These are phyloP conservation scores for Trichodelitschia bisporula DNA, from an alignment of 495 filamentous ascomycete species.

Conservation along the genomic window DNA sequence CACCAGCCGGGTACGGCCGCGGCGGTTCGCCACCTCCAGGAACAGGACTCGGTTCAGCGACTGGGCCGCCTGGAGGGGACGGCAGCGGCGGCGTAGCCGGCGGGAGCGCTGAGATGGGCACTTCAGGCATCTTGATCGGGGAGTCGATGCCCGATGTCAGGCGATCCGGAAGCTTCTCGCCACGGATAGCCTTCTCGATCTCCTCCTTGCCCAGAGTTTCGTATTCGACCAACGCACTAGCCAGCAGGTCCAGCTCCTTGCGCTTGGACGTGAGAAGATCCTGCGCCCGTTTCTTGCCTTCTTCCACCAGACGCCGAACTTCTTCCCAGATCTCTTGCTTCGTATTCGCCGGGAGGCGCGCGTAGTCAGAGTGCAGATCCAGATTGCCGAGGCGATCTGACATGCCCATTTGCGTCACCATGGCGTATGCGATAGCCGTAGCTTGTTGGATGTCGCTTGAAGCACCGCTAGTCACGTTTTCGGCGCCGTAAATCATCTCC, in stretches of 20 bases:
- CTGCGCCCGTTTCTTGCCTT: constrained; percentile 47
- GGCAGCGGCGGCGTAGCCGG: too few species aligned
- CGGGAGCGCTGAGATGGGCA: too few species aligned
- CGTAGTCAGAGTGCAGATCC: constrained; percentile 55
- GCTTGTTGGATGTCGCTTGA: constrained; percentile 46
- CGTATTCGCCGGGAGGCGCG: constrained; percentile 60
- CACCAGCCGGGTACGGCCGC: too few species aligned
- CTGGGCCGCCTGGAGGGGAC: too few species aligned
- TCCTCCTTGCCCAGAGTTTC: constrained; percentile 74
- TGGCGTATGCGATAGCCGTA: constrained; percentile 51
- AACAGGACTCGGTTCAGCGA: too few species aligned
- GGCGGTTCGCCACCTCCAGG: too few species aligned
- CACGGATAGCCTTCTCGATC: constrained; percentile 64
- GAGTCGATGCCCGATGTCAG: constrained; percentile 19
- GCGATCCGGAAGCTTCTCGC: constrained; percentile 51
- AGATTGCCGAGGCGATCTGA: constrained; percentile 72
- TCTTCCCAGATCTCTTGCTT: constrained; percentile 65
- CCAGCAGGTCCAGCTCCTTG: constrained; percentile 64
- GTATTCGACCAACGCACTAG: constrained; percentile 77
- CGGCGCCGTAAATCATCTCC: constrained; percentile 69
- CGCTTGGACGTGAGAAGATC: constrained; percentile 43
- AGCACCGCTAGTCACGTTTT: constrained; percentile 60
- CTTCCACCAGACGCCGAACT: constrained; percentile 64
- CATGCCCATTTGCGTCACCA: constrained; percentile 77
- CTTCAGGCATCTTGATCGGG: constrained; percentile 30